A percentile compares a stretch with the other conserved stretches of the same genome.
Conservation (phyloP, 2,329 filamentous ascomycete species). For the Aspergillus fijiensis region DNA sequence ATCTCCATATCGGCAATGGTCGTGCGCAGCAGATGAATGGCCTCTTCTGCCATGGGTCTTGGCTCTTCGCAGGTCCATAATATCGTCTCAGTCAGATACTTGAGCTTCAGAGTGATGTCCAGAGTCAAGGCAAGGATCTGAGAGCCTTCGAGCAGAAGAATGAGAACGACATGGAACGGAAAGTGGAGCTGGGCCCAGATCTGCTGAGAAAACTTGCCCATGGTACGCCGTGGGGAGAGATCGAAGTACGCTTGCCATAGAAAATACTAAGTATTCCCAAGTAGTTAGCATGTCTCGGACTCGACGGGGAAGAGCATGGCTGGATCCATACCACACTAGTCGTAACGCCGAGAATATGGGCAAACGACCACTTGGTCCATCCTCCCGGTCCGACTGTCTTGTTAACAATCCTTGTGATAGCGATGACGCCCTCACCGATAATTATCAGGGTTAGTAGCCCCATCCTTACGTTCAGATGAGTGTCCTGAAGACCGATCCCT, state of each 20-base stretch:
- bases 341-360: constrained; percentile 39
- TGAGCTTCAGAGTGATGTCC: constrained; percentile 43
- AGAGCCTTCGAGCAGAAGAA: constrained; percentile 64
- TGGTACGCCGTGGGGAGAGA: constrained; percentile 51
- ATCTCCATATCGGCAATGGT: constrained; percentile 45
- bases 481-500: constrained; percentile 61
- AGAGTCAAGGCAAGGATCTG: constrained; percentile 55
- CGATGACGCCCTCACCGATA: constrained; percentile 65
- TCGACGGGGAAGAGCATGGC: neutral
- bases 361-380: constrained; percentile 43
- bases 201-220: constrained; percentile 58
- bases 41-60: constrained; percentile 26
- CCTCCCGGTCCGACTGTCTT: constrained; percentile 46
- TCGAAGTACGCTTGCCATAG: constrained; percentile 65
- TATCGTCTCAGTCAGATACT: constrained; percentile 41
- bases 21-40: constrained; percentile 35
- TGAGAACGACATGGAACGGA: constrained; percentile 62
- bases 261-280: constrained; percentile 44
- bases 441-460: constrained; percentile 65
- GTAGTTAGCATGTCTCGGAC: constrained; percentile 10
- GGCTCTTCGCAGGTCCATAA: constrained; percentile 41
- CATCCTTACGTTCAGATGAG: constrained; percentile 64
- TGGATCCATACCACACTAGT: constrained; percentile 35
- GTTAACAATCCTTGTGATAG: constrained; percentile 57
- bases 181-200: constrained; percentile 55